A percentile compares a stretch with the other conserved stretches of the same genome.
These are phyloP conservation scores for Tympanopsis confertula DNA, from an alignment of 2,329 filamentous ascomycete species.

Conservation along the genomic window DNA sequence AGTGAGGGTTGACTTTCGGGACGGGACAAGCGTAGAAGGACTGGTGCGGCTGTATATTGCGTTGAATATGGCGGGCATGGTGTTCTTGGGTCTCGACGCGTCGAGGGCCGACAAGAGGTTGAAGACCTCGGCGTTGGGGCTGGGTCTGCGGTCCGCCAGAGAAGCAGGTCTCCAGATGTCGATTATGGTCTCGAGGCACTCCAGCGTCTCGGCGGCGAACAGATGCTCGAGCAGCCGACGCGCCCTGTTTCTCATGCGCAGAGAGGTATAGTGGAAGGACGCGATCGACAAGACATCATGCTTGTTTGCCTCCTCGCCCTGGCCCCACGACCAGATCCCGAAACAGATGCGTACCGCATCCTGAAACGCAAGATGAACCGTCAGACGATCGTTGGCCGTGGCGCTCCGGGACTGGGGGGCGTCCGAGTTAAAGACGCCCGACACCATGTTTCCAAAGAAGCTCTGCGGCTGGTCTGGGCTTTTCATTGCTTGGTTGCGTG, in stretches of 20 bases:
- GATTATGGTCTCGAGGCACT: constrained; percentile 84
- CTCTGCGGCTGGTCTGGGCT: constrained; percentile 73
- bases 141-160: constrained; percentile 28
- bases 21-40: constrained; percentile 64
- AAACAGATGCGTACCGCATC: constrained; percentile 89
- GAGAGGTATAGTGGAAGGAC: constrained; percentile 81
- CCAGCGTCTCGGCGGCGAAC: constrained; percentile 81
- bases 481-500: constrained; percentile 56
- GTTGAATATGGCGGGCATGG: constrained; percentile 89
- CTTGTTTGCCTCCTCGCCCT: constrained; percentile 41
- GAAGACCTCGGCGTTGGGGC: constrained; percentile 59
- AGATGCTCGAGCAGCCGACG: constrained; percentile 82
- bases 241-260: constrained; percentile 82
- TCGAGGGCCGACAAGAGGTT: constrained; percentile 83
- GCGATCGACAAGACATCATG: constrained; percentile 61
- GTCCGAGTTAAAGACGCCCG: constrained; percentile 76
- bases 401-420: constrained; percentile 63
- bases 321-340: constrained; percentile 88
- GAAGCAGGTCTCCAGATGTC: constrained; percentile 63
- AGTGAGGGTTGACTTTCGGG: constrained; percentile 77
- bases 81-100: constrained; percentile 79
- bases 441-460: constrained; percentile 90
- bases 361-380: constrained; percentile 90
- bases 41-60: constrained; percentile 92
- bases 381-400: constrained; percentile 86